A percentile compares a stretch with the other conserved stretches of the same genome.
phyloP scores from a whole-genome alignment of 1,284 basidiomycete species.

The Ganoderma boninense region DNA sequence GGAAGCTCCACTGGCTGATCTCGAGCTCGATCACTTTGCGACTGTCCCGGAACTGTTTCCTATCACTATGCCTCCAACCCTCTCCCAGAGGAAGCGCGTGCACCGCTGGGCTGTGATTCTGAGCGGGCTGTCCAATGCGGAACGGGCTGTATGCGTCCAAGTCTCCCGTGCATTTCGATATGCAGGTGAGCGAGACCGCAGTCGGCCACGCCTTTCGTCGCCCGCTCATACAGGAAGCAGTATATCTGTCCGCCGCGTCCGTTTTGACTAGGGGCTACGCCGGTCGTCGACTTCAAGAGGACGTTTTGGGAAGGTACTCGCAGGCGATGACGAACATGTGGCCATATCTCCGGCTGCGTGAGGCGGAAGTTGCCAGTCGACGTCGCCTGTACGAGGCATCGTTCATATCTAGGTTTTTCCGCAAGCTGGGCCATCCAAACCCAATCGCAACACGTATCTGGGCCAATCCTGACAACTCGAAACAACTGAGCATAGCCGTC shows the following conservation, averaged over 20 bases:
- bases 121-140: conserved; percentile 51
- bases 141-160: conserved; percentile 52
- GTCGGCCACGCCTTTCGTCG: not conserved
- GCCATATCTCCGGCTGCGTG: conserved; percentile 69
- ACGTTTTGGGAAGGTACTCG: conserved; percentile 48
- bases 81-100: conserved; percentile 64
- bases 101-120: conserved; percentile 63
- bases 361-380: conserved; percentile 49
- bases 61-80: conserved; percentile 63
- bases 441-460: conserved; percentile 59
- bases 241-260: conserved; percentile 64
- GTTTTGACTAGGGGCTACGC: conserved; percentile 54
- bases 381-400: conserved; percentile 52
- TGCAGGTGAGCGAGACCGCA: conserved; percentile 54
- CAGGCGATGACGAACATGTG: conserved; percentile 66
- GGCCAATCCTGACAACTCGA: conserved; percentile 64
- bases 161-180: conserved; percentile 72
- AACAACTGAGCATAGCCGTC: conserved; percentile 62
- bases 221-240: conserved; percentile 43
- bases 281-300: conserved; percentile 54
- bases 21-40: conserved; percentile 38
- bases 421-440: conserved; percentile 27
- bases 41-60: conserved; percentile 42
- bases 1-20: conserved; percentile 29
- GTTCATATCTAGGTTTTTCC: conserved; percentile 54